phyloP scores from a whole-genome alignment of 78 protist species.

The Tieghemostelium lacteum region DNA sequence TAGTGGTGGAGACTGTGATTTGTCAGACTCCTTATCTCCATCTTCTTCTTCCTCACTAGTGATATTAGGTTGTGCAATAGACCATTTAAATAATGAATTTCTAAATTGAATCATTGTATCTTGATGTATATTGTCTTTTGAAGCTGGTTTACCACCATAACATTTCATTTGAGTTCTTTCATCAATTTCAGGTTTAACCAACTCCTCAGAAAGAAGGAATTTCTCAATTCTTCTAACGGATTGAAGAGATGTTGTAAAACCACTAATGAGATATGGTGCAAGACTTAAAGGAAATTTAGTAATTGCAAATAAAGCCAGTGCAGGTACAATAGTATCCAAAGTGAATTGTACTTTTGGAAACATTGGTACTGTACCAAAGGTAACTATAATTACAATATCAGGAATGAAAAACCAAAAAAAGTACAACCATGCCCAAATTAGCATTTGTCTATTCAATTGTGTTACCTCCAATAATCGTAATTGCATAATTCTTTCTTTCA shows the following conservation, averaged over 20 bases:
- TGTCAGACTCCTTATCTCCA: background rate
- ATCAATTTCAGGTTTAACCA: background rate
- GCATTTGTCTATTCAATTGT: background rate
- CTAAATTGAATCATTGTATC: background rate
- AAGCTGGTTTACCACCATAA: background rate
- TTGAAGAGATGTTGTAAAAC: background rate
- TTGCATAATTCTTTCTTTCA: slow-evolving; percentile 9
- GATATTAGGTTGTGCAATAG: too few relatives aligned
- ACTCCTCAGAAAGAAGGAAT: slow-evolving; percentile 15
- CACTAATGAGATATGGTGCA: slow-evolving; percentile 13
- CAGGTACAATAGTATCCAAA: background rate
- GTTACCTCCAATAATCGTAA: background rate
- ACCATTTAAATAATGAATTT: slow-evolving; percentile 24
- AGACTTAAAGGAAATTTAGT: slow-evolving; percentile 24
- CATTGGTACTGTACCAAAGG: background rate
- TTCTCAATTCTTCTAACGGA: slow-evolving; percentile 24
- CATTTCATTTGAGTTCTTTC: too few relatives aligned
- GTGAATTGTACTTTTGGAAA: background rate
- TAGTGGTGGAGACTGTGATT: too few relatives aligned
- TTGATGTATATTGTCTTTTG: background rate
- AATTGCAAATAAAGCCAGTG: slow-evolving; percentile 19
- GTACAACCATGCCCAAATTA: background rate
- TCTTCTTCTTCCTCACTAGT: background rate
- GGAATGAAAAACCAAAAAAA: slow-evolving; percentile 1
- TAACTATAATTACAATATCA: background rate